phyloP scores from a whole-genome alignment of 2,329 filamentous ascomycete genomes.

The Xylaria sp. region DNA sequence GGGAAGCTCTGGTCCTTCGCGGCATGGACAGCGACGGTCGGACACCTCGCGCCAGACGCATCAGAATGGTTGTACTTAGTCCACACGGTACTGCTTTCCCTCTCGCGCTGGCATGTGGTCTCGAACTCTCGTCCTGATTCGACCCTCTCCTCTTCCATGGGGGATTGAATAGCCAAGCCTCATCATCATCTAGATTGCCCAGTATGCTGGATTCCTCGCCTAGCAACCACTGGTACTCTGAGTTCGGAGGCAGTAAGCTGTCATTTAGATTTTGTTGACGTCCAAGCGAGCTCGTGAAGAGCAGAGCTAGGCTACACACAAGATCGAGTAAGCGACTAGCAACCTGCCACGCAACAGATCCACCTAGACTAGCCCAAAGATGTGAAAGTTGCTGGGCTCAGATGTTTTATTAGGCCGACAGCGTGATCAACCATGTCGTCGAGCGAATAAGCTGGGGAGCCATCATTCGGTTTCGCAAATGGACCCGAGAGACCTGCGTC shows the following conservation, averaged over 20 bases:
- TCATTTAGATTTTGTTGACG: slow-evolving; percentile 28
- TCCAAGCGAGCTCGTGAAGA: slow-evolving; percentile 34
- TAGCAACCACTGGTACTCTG: slow-evolving; percentile 19
- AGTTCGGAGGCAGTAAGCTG: slow-evolving; percentile 13
- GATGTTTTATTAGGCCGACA: slow-evolving; percentile 37
- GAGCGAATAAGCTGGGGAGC: slow-evolving; percentile 32
- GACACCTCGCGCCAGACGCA: slow-evolving; percentile 33
- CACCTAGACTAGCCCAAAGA: slow-evolving; percentile 40
- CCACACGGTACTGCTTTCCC: slow-evolving; percentile 35
- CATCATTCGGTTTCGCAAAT: slow-evolving; percentile 31
- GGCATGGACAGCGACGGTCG: slow-evolving; percentile 39
- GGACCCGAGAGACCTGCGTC: slow-evolving; percentile 21
- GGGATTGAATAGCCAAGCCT: slow-evolving; percentile 23
- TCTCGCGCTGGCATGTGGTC: slow-evolving; percentile 29
- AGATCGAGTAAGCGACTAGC: slow-evolving; percentile 28
- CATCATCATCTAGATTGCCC: slow-evolving; percentile 23
- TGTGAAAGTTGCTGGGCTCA: slow-evolving; percentile 32
- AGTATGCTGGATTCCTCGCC: slow-evolving; percentile 19
- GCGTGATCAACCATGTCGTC: slow-evolving; percentile 38
- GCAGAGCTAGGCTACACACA: slow-evolving; percentile 33
- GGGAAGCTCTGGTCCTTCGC: slow-evolving; percentile 41
- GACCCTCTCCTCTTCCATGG: slow-evolving; percentile 25
- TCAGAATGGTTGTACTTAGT: slow-evolving; percentile 39
- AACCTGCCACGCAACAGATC: slow-evolving; percentile 33
- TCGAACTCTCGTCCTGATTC: slow-evolving; percentile 25